These are phyloP conservation scores for Aspergillus aculeatinus DNA, from an alignment of 2,329 filamentous ascomycete species.

Conservation along the genomic window DNA sequence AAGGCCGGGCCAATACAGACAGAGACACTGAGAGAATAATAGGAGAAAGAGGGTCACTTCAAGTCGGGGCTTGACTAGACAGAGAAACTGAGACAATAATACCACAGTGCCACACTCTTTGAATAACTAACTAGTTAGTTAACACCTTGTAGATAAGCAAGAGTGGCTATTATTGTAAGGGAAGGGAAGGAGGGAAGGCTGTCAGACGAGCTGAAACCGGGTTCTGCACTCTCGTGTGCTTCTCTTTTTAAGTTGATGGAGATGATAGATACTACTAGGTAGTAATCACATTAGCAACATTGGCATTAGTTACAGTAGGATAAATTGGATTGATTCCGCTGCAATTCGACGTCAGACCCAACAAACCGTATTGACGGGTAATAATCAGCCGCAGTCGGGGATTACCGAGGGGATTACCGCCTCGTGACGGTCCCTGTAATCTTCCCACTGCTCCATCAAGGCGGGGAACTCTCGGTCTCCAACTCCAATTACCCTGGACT, in stretches of 20 bases:
- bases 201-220: neutral
- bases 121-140: neutral
- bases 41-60: neutral
- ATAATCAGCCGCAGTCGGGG: neutral
- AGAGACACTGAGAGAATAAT: neutral
- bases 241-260: neutral
- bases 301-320: neutral
- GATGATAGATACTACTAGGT: neutral
- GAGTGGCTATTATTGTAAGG: neutral
- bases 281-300: neutral
- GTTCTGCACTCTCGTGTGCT: neutral
- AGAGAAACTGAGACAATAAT: neutral
- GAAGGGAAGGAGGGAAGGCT: neutral
- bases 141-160: neutral
- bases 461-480: neutral
- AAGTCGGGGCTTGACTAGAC: too few relatives aligned
- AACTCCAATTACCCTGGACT: neutral
- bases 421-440: slow-evolving; percentile 7
- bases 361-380: slow-evolving; percentile 3
- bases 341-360: slow-evolving; percentile 5
- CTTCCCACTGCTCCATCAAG: neutral
- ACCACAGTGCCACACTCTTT: neutral
- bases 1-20: neutral
- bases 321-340: neutral
- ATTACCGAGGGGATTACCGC: neutral